Percentiles rank a stretch among this genome's conserved stretches.
These are phyloP conservation scores for Tarenaya hassleriana DNA, from an alignment of 345 rosid species.

Conservation along the genomic window DNA sequence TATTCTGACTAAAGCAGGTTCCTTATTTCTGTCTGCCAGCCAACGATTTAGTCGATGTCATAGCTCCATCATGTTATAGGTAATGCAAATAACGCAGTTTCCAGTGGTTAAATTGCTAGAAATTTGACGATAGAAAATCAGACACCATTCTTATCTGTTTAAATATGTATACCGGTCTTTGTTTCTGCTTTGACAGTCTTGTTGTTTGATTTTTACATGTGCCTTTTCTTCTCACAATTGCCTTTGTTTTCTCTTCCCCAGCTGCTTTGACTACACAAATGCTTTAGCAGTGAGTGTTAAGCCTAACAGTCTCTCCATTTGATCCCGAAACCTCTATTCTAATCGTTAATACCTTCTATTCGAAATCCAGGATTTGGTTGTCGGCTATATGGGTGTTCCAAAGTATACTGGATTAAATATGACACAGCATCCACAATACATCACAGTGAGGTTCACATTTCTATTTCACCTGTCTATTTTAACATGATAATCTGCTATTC, in stretches of 20 bases:
- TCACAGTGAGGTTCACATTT: constrained; percentile 64
- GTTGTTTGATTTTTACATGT: too few species aligned
- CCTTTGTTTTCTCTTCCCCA: constrained; percentile 33
- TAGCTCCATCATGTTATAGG: constrained; percentile 98
- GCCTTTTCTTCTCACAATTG: constrained; percentile 3
- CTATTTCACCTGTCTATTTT: neutral
- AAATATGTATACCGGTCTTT: too few species aligned
- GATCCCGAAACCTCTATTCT: neutral
- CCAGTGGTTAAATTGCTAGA: too few species aligned
- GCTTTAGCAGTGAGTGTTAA: constrained; percentile 77
- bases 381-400: constrained; percentile 98
- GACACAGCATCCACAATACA: constrained; percentile 92
- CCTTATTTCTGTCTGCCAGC: constrained; percentile 99
- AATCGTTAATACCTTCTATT: constrained; percentile 14
- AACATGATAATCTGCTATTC: neutral
- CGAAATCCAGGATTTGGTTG: constrained; percentile 69
- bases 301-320: constrained; percentile 4
- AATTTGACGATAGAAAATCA: too few species aligned
- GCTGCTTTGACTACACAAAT: constrained; percentile 97
- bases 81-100: constrained; percentile 30
- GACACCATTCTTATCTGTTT: too few species aligned
- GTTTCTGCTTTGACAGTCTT: neutral
- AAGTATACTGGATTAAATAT: constrained; percentile 80
- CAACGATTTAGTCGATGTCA: constrained; percentile 81
- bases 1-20: constrained; percentile 70